A percentile compares a stretch with the other conserved stretches of the same genome.
These are phyloP conservation scores for Pugionium cornutum DNA, from an alignment of 345 rosid genomes.

Conservation along the genomic window DNA sequence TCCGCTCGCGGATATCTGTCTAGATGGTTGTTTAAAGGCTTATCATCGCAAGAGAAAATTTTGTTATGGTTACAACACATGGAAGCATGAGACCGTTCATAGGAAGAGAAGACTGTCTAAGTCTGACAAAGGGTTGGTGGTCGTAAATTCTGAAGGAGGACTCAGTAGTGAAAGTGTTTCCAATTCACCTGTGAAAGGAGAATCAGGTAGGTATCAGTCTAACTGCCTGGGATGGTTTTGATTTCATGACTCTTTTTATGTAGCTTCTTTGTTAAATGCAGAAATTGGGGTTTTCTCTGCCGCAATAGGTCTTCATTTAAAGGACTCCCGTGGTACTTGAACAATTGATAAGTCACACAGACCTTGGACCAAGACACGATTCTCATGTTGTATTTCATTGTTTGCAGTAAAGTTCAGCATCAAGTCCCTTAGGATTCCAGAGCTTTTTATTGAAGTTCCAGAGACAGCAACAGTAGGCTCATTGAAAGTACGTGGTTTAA, in stretches of 20 bases:
- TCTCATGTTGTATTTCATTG: conserved; percentile 30
- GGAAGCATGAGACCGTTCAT: conserved; percentile 48
- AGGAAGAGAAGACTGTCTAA: conserved; percentile 69
- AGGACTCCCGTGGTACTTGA: conserved; percentile 72
- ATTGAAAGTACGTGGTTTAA: conserved; percentile 62
- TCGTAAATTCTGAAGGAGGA: conserved; percentile 67
- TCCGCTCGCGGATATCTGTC: conserved; percentile 15
- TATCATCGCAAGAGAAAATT: conserved; percentile 60
- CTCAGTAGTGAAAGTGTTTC: conserved; percentile 85
- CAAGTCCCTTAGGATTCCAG: conserved; percentile 84
- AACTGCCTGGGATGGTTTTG: conserved; percentile 12
- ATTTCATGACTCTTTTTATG: conserved; percentile 25
- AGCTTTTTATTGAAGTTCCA: conserved; percentile 84
- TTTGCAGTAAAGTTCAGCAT: conserved; percentile 87
- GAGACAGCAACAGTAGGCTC: conserved; percentile 83
- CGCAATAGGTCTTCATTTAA: conserved; percentile 48
- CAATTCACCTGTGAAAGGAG: conserved; percentile 61
- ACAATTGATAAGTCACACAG: conserved; percentile 22
- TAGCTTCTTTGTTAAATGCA: conserved; percentile 34
- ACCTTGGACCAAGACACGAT: conserved; percentile 8
- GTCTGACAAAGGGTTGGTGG: conserved; percentile 49
- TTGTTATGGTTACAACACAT: conserved; percentile 46
- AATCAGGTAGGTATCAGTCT: conserved; percentile 47
- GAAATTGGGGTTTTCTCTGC: conserved; percentile 51
- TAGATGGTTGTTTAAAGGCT: conserved; percentile 62